Percentiles rank a stretch among this genome's conserved stretches.
Evolutionary conservation across 805 yeast genomes (phyloP).

Genomic region (Groenewaldozyma tartarivorans): DNA sequence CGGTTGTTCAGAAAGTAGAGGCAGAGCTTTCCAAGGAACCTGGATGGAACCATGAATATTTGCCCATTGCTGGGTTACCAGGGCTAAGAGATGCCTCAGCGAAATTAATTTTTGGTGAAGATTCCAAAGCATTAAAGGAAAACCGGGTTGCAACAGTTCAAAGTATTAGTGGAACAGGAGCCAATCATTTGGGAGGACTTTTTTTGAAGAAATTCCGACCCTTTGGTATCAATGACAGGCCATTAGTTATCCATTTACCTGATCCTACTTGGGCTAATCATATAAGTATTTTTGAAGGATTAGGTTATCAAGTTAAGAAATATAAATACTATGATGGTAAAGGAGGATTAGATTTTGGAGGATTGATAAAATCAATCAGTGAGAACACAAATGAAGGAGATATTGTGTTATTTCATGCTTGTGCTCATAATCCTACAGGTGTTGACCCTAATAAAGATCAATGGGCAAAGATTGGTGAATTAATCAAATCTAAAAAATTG

Average conservation of each 20-base stretch:
- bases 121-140: constrained; percentile 43
- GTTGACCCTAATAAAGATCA: constrained; percentile 79
- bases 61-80: constrained; percentile 70
- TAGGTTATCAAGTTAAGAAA: constrained; percentile 54
- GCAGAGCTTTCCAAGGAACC: constrained; percentile 52
- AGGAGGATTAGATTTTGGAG: constrained; percentile 63
- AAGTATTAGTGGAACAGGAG: constrained; percentile 82
- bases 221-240: constrained; percentile 19
- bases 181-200: constrained; percentile 78
- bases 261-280: constrained; percentile 99
- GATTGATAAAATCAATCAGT: constrained; percentile 49
- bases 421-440: constrained; percentile 98
- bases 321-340: constrained; percentile 86
- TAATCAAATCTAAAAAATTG: constrained; percentile 51
- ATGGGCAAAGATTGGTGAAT: constrained; percentile 65
- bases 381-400: constrained; percentile 65
- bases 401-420: constrained; percentile 77
- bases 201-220: constrained; percentile 48
- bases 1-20: constrained; percentile 65
- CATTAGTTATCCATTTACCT: constrained; percentile 54
- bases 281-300: constrained; percentile 62
- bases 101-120: constrained; percentile 55
- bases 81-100: constrained; percentile 64
- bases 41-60: constrained; percentile 74
- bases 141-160: constrained; percentile 54